A percentile compares a stretch with the other conserved stretches of the same genome.
These are phyloP conservation scores for Ambrosiella xylebori DNA, from an alignment of 2,329 filamentous ascomycete species.

Conservation along the genomic window DNA sequence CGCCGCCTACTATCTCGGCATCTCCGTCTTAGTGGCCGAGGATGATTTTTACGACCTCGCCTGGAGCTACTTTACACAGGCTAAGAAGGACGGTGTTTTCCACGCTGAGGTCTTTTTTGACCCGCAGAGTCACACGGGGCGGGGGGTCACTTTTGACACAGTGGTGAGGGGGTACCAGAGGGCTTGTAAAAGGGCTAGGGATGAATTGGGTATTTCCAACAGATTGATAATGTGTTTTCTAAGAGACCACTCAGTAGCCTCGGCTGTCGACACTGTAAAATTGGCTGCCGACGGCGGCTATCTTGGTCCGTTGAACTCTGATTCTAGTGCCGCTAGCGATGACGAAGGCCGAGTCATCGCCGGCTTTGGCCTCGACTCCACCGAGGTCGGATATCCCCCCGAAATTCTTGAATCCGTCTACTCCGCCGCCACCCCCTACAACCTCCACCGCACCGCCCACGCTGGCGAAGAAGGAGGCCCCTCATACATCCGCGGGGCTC, in stretches of 20 bases:
- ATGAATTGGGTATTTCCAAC: conserved; percentile 46
- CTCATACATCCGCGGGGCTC: conserved; percentile 44
- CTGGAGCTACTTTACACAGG: conserved; percentile 52
- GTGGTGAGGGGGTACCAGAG: conserved; percentile 45
- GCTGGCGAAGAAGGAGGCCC: conserved; percentile 60
- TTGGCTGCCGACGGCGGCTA: conserved; percentile 18
- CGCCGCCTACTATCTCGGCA: conserved; percentile 61
- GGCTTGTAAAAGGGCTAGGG: conserved; percentile 42
- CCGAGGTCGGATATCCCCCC: conserved; percentile 38
- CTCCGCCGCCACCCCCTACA: conserved; percentile 29
- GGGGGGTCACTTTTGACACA: conserved; percentile 45
- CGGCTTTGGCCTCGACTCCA: conserved; percentile 53
- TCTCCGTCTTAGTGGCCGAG: conserved; percentile 46
- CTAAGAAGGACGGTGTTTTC: conserved; percentile 44
- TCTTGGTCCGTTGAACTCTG: neutral
- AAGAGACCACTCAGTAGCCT: conserved; percentile 45
- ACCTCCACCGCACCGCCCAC: conserved; percentile 51
- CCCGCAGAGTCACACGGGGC: conserved; percentile 52
- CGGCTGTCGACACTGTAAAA: conserved; percentile 33
- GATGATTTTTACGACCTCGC: conserved; percentile 58
- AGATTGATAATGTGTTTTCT: conserved; percentile 56
- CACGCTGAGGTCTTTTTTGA: conserved; percentile 73
- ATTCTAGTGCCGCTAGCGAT: conserved; percentile 10
- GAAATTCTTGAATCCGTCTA: conserved; percentile 47
- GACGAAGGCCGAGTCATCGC: conserved; percentile 32